Evolutionary conservation across 139 green algal genomes (phyloP).

Genomic region (Chlamydomonas schloesseri): DNA sequence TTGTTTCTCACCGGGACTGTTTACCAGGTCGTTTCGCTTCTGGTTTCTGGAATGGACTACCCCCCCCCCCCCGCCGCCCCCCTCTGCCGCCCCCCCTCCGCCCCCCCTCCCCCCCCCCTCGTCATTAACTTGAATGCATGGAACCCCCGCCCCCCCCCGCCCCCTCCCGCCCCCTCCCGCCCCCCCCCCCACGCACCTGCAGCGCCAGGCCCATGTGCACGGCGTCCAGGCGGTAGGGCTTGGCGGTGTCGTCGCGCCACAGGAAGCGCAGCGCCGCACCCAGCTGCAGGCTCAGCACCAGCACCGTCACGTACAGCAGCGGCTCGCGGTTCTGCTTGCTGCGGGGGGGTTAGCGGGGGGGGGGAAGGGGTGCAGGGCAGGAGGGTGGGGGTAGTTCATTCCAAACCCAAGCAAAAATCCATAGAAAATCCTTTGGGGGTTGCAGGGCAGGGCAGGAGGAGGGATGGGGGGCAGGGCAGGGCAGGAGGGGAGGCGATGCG

Average conservation of each 20-base stretch:
- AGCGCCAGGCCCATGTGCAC: slow-evolving; percentile 83
- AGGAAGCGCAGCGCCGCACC: slow-evolving; percentile 46
- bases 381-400: not conserved
- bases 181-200: slow-evolving; percentile 3
- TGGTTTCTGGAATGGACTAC: too few relatives aligned
- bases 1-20: too few relatives aligned
- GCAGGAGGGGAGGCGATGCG: too few relatives aligned
- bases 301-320: slow-evolving; percentile 87
- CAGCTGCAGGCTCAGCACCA: slow-evolving; percentile 90
- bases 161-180: too few relatives aligned
- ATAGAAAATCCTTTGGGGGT: not conserved
- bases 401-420: not conserved
- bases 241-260: slow-evolving; percentile 64
- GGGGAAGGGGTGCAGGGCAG: not conserved
- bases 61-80: too few relatives aligned
- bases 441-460: too few relatives aligned
- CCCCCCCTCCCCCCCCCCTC: too few relatives aligned
- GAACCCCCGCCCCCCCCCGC: too few relatives aligned
- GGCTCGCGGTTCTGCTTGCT: slow-evolving; percentile 76
- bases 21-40: too few relatives aligned
- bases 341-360: not conserved
- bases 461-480: too few relatives aligned
- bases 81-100: too few relatives aligned
- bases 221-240: slow-evolving; percentile 74
- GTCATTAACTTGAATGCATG: too few relatives aligned